A percentile compares a stretch with the other conserved stretches of the same genome.
These are phyloP conservation scores for Aspergillus conjunctus DNA, from an alignment of 495 filamentous ascomycete species.

Conservation along the genomic window DNA sequence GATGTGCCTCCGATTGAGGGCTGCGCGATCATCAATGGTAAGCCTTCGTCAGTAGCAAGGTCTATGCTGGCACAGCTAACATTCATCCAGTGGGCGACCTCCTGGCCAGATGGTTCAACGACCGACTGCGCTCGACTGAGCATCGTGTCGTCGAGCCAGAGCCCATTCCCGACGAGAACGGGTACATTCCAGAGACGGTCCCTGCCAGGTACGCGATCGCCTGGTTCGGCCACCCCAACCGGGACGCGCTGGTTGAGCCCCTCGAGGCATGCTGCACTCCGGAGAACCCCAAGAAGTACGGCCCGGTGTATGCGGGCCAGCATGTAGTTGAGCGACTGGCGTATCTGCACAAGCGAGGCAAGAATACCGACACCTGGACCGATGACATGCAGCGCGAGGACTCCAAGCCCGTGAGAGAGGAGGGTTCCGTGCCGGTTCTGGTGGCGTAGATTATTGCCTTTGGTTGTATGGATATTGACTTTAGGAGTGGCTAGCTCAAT, in stretches of 20 bases:
- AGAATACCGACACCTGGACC: constrained; percentile 14
- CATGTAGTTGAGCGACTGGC: constrained; percentile 17
- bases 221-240: constrained; percentile 20
- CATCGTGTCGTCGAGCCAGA: constrained; percentile 17
- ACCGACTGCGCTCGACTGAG: constrained; percentile 12
- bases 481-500: not conserved
- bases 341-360: constrained; percentile 14
- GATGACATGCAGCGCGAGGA: constrained; percentile 17
- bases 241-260: constrained; percentile 15
- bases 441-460: not conserved
- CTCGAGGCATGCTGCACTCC: constrained; percentile 10
- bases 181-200: not conserved
- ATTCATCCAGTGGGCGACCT: constrained; percentile 19
- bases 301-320: constrained; percentile 13
- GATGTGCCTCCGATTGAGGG: constrained; percentile 17
- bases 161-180: not conserved
- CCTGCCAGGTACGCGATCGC: constrained; percentile 18
- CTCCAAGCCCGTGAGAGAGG: not conserved
- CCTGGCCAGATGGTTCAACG: constrained; percentile 20
- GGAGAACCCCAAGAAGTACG: constrained; percentile 11
- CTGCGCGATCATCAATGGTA: constrained; percentile 20
- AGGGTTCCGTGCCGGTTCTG: not conserved
- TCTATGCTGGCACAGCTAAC: no score
- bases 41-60: no score
- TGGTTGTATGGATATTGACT: not conserved